These are phyloP conservation scores for Apodospora peruviana DNA, from an alignment of 495 filamentous ascomycete species.

Conservation along the genomic window DNA sequence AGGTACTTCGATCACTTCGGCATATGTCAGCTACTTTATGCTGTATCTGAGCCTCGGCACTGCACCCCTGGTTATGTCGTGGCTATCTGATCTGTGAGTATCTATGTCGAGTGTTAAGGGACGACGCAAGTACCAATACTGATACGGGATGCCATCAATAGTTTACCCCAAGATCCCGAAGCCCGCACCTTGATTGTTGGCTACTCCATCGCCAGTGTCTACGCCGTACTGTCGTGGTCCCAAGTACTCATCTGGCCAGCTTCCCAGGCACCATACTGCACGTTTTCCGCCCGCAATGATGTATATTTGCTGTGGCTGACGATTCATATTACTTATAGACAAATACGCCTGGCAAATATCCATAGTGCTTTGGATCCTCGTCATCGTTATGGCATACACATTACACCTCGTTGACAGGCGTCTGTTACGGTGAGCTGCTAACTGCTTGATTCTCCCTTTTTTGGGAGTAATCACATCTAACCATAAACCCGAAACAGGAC, in stretches of 20 bases:
- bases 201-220: conserved; percentile 33
- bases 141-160: neutral
- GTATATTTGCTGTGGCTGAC: neutral
- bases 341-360: conserved; percentile 34
- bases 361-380: conserved; percentile 30
- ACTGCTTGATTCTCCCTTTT: too few species aligned
- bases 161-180: conserved; percentile 33
- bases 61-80: conserved; percentile 34
- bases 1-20: conserved; percentile 24
- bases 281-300: neutral
- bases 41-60: conserved; percentile 33
- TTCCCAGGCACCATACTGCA: conserved; percentile 34
- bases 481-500: too few species aligned
- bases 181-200: conserved; percentile 34
- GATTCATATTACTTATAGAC: conserved; percentile 12
- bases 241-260: conserved; percentile 40
- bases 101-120: neutral
- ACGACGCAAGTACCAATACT: neutral
- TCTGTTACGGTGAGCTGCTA: neutral
- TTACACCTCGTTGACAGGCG: neutral
- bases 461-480: too few species aligned
- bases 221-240: conserved; percentile 34
- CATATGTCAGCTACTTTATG: conserved; percentile 35
- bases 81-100: conserved; percentile 32
- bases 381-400: conserved; percentile 11